Evolutionary conservation across 2,329 filamentous ascomycete genomes (phyloP).

Genomic region (Whalleya microplaca): DNA sequence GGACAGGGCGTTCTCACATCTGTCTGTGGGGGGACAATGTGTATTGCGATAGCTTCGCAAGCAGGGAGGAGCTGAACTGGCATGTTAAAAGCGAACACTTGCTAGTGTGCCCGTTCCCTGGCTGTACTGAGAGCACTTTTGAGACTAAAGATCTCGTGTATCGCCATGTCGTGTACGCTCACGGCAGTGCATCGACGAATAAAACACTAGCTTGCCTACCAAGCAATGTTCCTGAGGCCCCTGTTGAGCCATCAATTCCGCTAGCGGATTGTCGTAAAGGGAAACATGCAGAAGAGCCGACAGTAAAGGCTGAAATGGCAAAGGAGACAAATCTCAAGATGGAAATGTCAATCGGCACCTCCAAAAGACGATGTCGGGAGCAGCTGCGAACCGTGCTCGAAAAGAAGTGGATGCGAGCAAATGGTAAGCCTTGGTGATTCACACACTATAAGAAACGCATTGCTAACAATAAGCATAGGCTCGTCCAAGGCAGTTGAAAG

Average conservation of each 20-base stretch:
- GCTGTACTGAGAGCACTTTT: conserved; percentile 44
- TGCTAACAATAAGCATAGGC: conserved; percentile 18
- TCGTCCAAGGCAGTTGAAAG: conserved; percentile 38
- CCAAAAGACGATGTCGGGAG: conserved; percentile 43
- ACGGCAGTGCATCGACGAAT: conserved; percentile 27
- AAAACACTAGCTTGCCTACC: conserved; percentile 19
- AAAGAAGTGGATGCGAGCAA: conserved; percentile 37
- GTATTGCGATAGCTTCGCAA: conserved; percentile 42
- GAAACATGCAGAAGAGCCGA: not conserved
- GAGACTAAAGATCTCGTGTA: conserved; percentile 40
- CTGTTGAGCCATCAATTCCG: not conserved
- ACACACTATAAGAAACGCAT: not conserved
- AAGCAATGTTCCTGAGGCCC: conserved; percentile 16
- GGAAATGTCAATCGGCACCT: conserved; percentile 34
- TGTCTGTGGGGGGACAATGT: conserved; percentile 44
- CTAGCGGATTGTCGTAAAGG: not conserved
- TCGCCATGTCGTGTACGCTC: conserved; percentile 43
- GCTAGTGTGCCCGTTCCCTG: conserved; percentile 44
- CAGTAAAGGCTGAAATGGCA: conserved; percentile 1
- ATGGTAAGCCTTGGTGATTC: conserved; percentile 26
- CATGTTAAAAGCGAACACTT: conserved; percentile 50
- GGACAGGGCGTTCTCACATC: conserved; percentile 36
- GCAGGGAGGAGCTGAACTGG: conserved; percentile 44
- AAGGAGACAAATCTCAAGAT: conserved; percentile 34
- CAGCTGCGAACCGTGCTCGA: conserved; percentile 41